Evolutionary conservation across 805 yeast species (phyloP).

Genomic region (Saccharomyces kudriavzevii): DNA sequence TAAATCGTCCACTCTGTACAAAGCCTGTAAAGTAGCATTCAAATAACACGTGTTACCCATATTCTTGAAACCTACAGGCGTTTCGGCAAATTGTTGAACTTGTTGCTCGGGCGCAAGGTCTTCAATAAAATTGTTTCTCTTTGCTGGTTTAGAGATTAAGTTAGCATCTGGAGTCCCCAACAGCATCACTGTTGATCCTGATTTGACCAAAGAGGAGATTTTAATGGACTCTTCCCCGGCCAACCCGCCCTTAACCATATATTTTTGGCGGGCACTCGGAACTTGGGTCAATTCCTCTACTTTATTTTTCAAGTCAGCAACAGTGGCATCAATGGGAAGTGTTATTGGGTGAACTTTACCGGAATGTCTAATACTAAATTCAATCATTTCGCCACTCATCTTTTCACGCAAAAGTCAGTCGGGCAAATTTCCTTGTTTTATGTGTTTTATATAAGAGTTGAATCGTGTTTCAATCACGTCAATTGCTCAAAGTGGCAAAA

Average conservation of each 20-base stretch:
- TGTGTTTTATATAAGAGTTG: neutral
- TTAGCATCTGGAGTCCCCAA: slow-evolving; percentile 81
- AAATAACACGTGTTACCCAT: slow-evolving; percentile 94
- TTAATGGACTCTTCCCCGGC: slow-evolving; percentile 50
- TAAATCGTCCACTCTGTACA: slow-evolving; percentile 69
- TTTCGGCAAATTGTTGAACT: slow-evolving; percentile 33
- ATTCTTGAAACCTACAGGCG: slow-evolving; percentile 88
- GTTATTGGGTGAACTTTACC: slow-evolving; percentile 56
- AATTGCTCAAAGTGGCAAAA: neutral
- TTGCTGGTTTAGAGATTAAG: slow-evolving; percentile 44
- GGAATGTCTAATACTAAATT: slow-evolving; percentile 48
- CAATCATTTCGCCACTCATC: neutral
- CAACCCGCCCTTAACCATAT: slow-evolving; percentile 78
- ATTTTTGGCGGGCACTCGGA: slow-evolving; percentile 82
- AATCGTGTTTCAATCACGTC: neutral
- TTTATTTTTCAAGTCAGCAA: slow-evolving; percentile 54
- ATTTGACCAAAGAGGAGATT: slow-evolving; percentile 44
- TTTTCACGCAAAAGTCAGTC: neutral
- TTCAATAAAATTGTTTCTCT: slow-evolving; percentile 54
- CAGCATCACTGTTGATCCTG: slow-evolving; percentile 70
- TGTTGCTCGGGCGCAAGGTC: slow-evolving; percentile 44
- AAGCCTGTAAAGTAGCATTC: slow-evolving; percentile 82
- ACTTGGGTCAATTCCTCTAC: slow-evolving; percentile 68
- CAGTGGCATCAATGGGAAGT: slow-evolving; percentile 27
- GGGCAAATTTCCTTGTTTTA: neutral